phyloP scores from a whole-genome alignment of 2,329 filamentous ascomycete species.

The Beauveria sp. region DNA sequence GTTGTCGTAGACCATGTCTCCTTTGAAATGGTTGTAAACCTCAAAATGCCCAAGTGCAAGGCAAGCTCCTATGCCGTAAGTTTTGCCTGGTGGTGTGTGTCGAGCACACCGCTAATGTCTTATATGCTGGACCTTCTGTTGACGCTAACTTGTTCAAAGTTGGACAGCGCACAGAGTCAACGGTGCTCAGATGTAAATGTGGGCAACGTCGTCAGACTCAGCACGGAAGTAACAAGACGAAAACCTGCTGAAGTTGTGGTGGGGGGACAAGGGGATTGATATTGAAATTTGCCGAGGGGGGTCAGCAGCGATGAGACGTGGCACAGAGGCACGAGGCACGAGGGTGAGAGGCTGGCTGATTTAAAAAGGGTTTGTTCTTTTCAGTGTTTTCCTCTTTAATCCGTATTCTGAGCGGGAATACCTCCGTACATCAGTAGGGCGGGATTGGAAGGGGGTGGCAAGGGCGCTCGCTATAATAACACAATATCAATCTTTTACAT shows the following conservation, averaged over 20 bases:
- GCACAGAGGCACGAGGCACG: not conserved
- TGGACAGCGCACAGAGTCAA: not conserved
- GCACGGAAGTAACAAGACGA: not conserved
- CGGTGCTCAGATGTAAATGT: not conserved
- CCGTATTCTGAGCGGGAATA: too few species aligned
- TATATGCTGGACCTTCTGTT: not conserved
- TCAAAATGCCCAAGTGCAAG: not conserved
- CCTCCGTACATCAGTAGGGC: not conserved
- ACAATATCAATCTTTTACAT: not conserved
- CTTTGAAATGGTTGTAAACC: not conserved
- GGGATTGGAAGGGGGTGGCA: not conserved
- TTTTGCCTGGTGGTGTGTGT: not conserved
- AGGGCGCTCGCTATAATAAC: not conserved
- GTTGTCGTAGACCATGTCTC: conserved; percentile 3
- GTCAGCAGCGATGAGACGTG: conserved; percentile 4
- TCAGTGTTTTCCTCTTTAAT: not conserved
- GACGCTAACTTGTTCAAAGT: not conserved
- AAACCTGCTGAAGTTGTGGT: not conserved
- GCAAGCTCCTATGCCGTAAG: not conserved
- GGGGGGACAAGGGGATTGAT: conserved; percentile 6
- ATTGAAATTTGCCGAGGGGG: conserved; percentile 1
- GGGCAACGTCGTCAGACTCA: not conserved
- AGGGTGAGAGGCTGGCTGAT: too few species aligned
- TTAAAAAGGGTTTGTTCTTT: conserved; percentile 4
- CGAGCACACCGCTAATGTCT: conserved; percentile 3